phyloP scores from a whole-genome alignment of 2,329 filamentous ascomycete species.

The Venturia pyrina region DNA sequence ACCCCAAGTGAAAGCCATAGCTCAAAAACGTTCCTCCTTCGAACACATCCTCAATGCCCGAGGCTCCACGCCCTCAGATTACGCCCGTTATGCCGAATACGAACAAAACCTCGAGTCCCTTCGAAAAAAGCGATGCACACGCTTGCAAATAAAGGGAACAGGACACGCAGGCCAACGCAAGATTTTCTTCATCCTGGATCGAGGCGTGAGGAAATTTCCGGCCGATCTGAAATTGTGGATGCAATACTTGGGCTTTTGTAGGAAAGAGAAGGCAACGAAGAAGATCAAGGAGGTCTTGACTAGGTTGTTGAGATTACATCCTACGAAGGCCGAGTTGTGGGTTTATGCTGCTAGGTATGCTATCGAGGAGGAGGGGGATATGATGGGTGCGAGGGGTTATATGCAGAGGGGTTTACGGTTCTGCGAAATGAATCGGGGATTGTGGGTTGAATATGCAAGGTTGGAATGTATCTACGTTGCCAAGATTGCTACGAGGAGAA shows the following conservation, averaged over 20 bases:
- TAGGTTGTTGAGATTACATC: constrained; percentile 72
- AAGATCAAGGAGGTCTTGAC: constrained; percentile 52
- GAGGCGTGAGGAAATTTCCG: constrained; percentile 74
- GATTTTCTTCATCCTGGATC: constrained; percentile 81
- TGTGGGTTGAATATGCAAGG: constrained; percentile 87
- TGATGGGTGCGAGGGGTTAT: constrained; percentile 73
- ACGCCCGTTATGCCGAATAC: constrained; percentile 69
- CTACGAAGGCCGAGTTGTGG: constrained; percentile 76
- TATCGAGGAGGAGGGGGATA: constrained; percentile 72
- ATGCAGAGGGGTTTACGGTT: constrained; percentile 87
- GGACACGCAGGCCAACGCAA: constrained; percentile 67
- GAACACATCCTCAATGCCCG: constrained; percentile 84
- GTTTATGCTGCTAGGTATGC: constrained; percentile 68
- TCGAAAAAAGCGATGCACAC: constrained; percentile 70
- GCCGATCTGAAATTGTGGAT: constrained; percentile 77
- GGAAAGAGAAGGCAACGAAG: constrained; percentile 52
- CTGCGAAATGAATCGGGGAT: constrained; percentile 59
- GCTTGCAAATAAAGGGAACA: constrained; percentile 61
- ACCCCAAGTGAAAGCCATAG: constrained; percentile 83
- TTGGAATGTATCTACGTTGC: constrained; percentile 88
- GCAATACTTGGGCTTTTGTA: constrained; percentile 77
- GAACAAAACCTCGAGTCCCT: constrained; percentile 61
- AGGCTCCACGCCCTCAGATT: constrained; percentile 67
- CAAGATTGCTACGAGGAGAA: constrained; percentile 66
- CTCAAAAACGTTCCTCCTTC: constrained; percentile 83